Percentiles rank a stretch among this genome's conserved stretches.
Conservation (phyloP, 164 flowering plant species). For the Umbellularia californica region DNA sequence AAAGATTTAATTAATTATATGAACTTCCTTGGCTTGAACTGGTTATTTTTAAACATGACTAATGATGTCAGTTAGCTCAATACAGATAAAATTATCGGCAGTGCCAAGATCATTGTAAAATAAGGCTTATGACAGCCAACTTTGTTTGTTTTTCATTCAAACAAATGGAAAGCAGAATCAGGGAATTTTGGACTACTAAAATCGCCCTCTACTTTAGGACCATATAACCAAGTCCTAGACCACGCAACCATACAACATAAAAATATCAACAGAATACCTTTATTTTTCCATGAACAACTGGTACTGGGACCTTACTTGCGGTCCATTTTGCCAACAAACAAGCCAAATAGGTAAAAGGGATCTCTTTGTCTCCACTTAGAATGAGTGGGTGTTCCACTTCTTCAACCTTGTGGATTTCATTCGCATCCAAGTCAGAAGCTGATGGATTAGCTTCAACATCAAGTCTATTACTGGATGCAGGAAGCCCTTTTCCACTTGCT, state of each 20-base stretch:
- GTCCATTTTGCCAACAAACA: conserved; percentile 61
- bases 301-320: conserved; percentile 26
- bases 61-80: too few relatives aligned
- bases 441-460: conserved; percentile 9
- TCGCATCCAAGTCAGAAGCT: conserved; percentile 1
- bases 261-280: conserved; percentile 45
- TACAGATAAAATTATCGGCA: too few relatives aligned
- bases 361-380: conserved; percentile 44
- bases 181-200: not conserved
- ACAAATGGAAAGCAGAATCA: not conserved
- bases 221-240: not conserved
- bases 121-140: too few relatives aligned
- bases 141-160: too few relatives aligned
- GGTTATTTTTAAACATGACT: too few relatives aligned
- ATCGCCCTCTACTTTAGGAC: not conserved
- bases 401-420: conserved; percentile 35
- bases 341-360: conserved; percentile 81
- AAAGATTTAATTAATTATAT: too few relatives aligned
- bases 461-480: conserved; percentile 6
- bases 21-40: too few relatives aligned
- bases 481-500: conserved; percentile 24
- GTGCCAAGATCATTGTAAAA: too few relatives aligned
- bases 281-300: conserved; percentile 57
- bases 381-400: conserved; percentile 40
- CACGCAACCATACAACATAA: not conserved